Percentiles rank a stretch among this genome's conserved stretches.
These are phyloP conservation scores for Neolentinus lepideus DNA, from an alignment of 1,284 basidiomycete species.

Conservation along the genomic window DNA sequence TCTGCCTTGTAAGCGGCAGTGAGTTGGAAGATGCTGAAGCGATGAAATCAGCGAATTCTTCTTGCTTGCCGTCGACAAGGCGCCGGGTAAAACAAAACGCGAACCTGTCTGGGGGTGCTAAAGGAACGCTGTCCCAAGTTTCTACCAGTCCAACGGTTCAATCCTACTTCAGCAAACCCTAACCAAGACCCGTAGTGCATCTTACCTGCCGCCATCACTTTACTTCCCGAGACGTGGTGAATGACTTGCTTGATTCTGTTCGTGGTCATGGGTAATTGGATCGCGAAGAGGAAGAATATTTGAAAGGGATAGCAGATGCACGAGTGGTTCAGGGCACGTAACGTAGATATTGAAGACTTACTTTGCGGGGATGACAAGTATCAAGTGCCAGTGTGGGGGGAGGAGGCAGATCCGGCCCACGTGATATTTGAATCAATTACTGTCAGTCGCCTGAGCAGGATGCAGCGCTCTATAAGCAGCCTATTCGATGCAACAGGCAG, in stretches of 20 bases:
- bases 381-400: background rate
- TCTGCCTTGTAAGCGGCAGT: conserved; percentile 87
- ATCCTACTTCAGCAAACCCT: conserved; percentile 7
- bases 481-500: background rate
- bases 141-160: conserved; percentile 32
- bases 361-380: background rate
- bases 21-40: conserved; percentile 82
- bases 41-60: background rate
- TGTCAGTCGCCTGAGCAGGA: background rate
- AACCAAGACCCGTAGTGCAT: background rate
- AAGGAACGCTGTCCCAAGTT: conserved; percentile 64
- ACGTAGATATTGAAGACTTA: background rate
- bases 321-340: background rate
- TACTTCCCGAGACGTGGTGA: conserved; percentile 30
- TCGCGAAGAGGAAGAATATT: background rate
- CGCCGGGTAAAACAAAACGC: conserved; percentile 5
- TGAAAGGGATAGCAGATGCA: conserved; percentile 2
- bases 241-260: conserved; percentile 45
- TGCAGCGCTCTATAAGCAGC: background rate
- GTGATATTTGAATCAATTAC: background rate
- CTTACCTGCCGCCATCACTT: conserved; percentile 44
- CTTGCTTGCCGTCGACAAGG: background rate
- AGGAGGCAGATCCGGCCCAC: background rate
- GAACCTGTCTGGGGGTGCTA: conserved; percentile 73
- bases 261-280: conserved; percentile 30